phyloP scores from a whole-genome alignment of 768 basidiomycete genomes.

The Leccinum boreale region DNA sequence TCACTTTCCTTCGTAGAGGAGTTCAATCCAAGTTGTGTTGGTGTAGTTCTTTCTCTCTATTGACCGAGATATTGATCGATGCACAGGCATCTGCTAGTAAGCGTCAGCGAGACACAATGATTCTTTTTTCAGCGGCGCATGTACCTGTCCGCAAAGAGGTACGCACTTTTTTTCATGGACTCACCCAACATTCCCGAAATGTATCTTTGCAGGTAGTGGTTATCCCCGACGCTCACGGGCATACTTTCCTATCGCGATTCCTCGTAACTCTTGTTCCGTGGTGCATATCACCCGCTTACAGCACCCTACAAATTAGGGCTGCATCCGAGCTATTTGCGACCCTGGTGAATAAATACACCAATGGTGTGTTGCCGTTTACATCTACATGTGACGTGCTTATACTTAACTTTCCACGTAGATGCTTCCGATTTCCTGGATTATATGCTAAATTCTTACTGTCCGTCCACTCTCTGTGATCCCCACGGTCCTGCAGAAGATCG shows the following conservation, averaged over 20 bases:
- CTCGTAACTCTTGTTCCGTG: slow-evolving; percentile 56
- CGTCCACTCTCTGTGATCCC: slow-evolving; percentile 38
- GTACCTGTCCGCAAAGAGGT: slow-evolving; percentile 69
- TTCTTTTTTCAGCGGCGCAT: slow-evolving; percentile 64
- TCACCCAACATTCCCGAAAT: neutral
- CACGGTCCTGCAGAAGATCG: slow-evolving; percentile 38
- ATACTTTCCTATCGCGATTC: slow-evolving; percentile 48
- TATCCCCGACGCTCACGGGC: slow-evolving; percentile 34
- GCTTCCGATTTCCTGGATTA: slow-evolving; percentile 42
- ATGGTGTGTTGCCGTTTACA: slow-evolving; percentile 44
- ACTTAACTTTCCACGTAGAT: slow-evolving; percentile 33
- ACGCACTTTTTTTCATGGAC: slow-evolving; percentile 9
- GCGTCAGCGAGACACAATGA: slow-evolving; percentile 59
- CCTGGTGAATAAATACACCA: slow-evolving; percentile 74
- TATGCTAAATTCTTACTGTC: slow-evolving; percentile 49
- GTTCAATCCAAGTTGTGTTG: slow-evolving; percentile 55
- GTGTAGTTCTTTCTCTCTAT: slow-evolving; percentile 3
- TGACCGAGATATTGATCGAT: neutral
- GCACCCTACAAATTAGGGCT: slow-evolving; percentile 50
- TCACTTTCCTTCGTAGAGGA: slow-evolving; percentile 32
- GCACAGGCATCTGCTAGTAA: slow-evolving; percentile 16
- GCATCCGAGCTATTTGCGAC: slow-evolving; percentile 58
- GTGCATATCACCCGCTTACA: slow-evolving; percentile 49
- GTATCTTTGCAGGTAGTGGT: slow-evolving; percentile 38
- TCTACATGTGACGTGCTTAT: neutral